Evolutionary conservation across 2,329 filamentous ascomycete genomes (phyloP).

Genomic region (Thermomyces lanuginosus): DNA sequence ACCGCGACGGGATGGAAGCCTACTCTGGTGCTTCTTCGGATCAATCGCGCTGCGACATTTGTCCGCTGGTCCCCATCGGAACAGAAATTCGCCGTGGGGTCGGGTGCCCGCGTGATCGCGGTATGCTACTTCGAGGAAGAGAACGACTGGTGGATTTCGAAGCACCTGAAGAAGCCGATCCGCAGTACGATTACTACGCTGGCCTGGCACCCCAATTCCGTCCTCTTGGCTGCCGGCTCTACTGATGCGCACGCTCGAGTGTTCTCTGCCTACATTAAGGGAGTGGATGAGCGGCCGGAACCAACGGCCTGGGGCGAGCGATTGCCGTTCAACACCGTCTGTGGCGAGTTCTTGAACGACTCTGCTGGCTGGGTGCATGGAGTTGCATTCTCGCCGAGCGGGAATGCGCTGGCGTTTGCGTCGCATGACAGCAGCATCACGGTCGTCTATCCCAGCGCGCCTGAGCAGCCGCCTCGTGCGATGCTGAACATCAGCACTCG

Average conservation of each 20-base stretch:
- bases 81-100: slow-evolving; percentile 93
- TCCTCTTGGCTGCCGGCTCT: slow-evolving; percentile 85
- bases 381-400: slow-evolving; percentile 81
- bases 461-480: slow-evolving; percentile 80
- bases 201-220: slow-evolving; percentile 94
- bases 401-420: slow-evolving; percentile 82
- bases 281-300: slow-evolving; percentile 70
- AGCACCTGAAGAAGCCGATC: slow-evolving; percentile 98
- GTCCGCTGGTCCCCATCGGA: slow-evolving; percentile 95
- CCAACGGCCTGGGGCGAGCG: slow-evolving; percentile 86
- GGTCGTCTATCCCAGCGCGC: slow-evolving; percentile 81
- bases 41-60: slow-evolving; percentile 91
- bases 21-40: slow-evolving; percentile 87
- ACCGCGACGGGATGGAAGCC: slow-evolving; percentile 90
- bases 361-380: slow-evolving; percentile 94
- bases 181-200: slow-evolving; percentile 91
- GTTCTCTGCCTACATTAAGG: slow-evolving; percentile 92
- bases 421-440: slow-evolving; percentile 95
- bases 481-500: slow-evolving; percentile 81
- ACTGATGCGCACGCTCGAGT: slow-evolving; percentile 93
- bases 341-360: slow-evolving; percentile 89
- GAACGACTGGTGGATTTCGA: slow-evolving; percentile 99
- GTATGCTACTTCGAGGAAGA: slow-evolving; percentile 98
- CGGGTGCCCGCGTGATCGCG: slow-evolving; percentile 84
- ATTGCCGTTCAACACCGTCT: slow-evolving; percentile 94